Conservation (phyloP, 306 rosid species). For the Biancaea sappan region DNA sequence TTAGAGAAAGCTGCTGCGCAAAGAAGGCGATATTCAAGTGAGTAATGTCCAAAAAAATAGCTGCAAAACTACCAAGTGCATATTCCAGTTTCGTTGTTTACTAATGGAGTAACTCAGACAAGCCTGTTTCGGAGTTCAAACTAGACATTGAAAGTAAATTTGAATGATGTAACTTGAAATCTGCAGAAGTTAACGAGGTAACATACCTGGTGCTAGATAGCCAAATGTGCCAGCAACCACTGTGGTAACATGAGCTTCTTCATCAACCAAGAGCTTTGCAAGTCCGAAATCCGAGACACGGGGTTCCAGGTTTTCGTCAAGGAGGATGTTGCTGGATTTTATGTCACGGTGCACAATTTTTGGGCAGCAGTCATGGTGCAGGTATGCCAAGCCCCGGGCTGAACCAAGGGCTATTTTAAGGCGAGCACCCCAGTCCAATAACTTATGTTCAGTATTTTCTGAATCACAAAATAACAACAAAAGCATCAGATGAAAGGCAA, state of each 20-base stretch:
- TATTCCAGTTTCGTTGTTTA: too few relatives aligned
- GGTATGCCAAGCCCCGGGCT: slow-evolving; percentile 83
- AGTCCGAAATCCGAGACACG: slow-evolving; percentile 91
- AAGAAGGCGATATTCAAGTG: too few relatives aligned
- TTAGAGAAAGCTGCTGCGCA: not conserved
- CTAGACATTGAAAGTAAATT: not conserved
- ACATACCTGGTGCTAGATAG: slow-evolving; percentile 90
- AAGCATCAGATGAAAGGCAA: not conserved
- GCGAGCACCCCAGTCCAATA: slow-evolving; percentile 75
- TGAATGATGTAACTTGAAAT: not conserved
- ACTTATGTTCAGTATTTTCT: slow-evolving; percentile 46
- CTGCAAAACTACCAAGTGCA: too few relatives aligned
- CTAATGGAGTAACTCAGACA: too few relatives aligned
- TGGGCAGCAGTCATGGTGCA: slow-evolving; percentile 92
- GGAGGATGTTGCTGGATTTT: slow-evolving; percentile 95
- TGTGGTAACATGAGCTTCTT: slow-evolving; percentile 91
- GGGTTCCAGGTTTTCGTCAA: slow-evolving; percentile 84
- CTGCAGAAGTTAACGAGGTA: not conserved
- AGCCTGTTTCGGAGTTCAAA: too few relatives aligned
- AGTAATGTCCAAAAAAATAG: too few relatives aligned
- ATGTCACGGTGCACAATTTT: slow-evolving; percentile 84
- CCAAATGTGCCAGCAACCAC: slow-evolving; percentile 99
- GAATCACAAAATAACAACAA: not conserved
- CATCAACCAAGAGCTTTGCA: slow-evolving; percentile 89
- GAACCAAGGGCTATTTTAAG: slow-evolving; percentile 86